Evolutionary conservation across 768 basidiomycete genomes (phyloP).

Genomic region (Mycena rosella): DNA sequence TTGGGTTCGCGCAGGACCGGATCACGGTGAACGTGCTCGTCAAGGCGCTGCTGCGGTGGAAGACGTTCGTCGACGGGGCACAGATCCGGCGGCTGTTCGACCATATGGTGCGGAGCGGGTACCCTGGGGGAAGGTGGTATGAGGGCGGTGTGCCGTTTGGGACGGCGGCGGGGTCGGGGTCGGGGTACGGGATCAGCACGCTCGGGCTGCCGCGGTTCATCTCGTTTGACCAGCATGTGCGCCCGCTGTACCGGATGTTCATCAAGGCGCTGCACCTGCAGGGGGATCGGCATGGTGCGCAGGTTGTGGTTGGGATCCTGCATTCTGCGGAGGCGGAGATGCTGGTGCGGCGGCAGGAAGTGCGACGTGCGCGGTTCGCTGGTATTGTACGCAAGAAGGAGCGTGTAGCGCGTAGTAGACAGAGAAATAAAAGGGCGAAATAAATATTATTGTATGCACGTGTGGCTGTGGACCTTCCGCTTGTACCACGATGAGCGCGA

Average conservation of each 20-base stretch:
- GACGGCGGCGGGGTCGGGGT: conserved; percentile 44
- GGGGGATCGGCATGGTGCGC: conserved; percentile 67
- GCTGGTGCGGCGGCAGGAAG: conserved; percentile 47
- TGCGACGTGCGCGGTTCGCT: conserved; percentile 46
- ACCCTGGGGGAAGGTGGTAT: conserved; percentile 56
- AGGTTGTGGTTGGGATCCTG: conserved; percentile 67
- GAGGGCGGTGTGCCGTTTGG: conserved; percentile 59
- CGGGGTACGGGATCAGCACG: conserved; percentile 42
- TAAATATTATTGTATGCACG: background rate
- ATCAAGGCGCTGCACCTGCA: conserved; percentile 71
- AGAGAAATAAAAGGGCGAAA: background rate
- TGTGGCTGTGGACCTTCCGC: background rate
- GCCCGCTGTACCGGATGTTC: conserved; percentile 81
- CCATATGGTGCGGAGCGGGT: conserved; percentile 70
- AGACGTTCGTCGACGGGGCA: conserved; percentile 52
- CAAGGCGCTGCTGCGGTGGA: conserved; percentile 70
- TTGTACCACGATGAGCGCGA: conserved; percentile 44
- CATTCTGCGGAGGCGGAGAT: conserved; percentile 55
- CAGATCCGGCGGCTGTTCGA: conserved; percentile 74
- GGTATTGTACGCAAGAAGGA: conserved; percentile 39
- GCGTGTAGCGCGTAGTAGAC: background rate
- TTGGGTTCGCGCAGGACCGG: conserved; percentile 72
- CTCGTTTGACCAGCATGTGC: conserved; percentile 70
- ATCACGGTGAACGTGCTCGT: conserved; percentile 79
- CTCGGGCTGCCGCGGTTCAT: conserved; percentile 57